A percentile compares a stretch with the other conserved stretches of the same genome.
Evolutionary conservation across 2,329 filamentous ascomycete species (phyloP).

Genomic region (Setomelanomma holmii): DNA sequence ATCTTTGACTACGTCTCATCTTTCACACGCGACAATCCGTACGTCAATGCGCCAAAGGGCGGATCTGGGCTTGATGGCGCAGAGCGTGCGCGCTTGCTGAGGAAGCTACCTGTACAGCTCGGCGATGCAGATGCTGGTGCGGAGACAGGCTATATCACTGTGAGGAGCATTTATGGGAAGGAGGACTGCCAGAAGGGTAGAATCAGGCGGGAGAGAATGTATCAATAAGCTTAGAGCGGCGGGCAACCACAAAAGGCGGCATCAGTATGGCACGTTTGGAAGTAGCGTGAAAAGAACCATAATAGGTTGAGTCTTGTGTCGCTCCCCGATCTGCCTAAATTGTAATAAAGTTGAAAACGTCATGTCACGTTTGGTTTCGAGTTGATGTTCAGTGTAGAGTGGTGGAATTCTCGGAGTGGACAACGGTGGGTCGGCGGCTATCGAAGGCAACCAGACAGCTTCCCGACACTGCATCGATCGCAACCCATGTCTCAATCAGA

Average conservation of each 20-base stretch:
- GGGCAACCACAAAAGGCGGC: background rate
- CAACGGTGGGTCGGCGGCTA: too few relatives aligned
- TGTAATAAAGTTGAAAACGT: too few relatives aligned
- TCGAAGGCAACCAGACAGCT: too few relatives aligned
- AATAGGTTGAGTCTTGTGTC: too few relatives aligned
- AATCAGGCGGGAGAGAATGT: background rate
- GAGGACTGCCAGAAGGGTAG: background rate
- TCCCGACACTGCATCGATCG: too few relatives aligned
- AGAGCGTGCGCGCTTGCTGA: slow-evolving; percentile 7
- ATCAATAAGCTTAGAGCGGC: background rate
- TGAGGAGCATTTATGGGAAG: background rate
- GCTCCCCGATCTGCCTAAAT: too few relatives aligned
- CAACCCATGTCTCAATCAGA: too few relatives aligned
- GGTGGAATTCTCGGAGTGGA: too few relatives aligned
- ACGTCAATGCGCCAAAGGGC: slow-evolving; percentile 6
- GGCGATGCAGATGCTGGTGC: slow-evolving; percentile 2
- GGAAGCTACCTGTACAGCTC: slow-evolving; percentile 5
- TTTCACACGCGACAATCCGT: slow-evolving; percentile 11
- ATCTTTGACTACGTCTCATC: slow-evolving; percentile 11
- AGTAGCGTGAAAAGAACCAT: too few relatives aligned
- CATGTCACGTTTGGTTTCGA: too few relatives aligned
- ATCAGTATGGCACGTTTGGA: too few relatives aligned
- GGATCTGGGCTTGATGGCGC: slow-evolving; percentile 6
- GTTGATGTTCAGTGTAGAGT: too few relatives aligned
- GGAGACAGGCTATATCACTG: slow-evolving; percentile 1